phyloP scores from a whole-genome alignment of 805 yeast genomes.

The Kazachstania viticola region DNA sequence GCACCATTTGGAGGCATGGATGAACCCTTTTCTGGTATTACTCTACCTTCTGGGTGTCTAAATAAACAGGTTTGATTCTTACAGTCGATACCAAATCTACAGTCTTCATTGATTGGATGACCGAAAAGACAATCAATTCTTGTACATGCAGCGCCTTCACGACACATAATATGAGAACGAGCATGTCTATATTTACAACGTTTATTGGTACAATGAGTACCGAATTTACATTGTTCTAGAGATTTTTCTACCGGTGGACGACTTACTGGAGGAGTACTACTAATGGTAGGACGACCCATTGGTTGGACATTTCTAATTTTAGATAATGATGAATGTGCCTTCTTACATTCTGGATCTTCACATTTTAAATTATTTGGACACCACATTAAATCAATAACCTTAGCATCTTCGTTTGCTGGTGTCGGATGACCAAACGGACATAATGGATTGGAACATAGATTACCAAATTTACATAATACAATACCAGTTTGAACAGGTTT shows the following conservation, averaged over 20 bases:
- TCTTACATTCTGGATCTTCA: slow-evolving; percentile 46
- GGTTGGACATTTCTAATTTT: slow-evolving; percentile 30
- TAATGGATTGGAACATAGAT: slow-evolving; percentile 58
- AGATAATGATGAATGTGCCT: slow-evolving; percentile 76
- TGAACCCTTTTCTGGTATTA: slow-evolving; percentile 14
- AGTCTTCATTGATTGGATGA: slow-evolving; percentile 70
- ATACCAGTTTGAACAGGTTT: slow-evolving; percentile 36
- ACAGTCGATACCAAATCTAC: slow-evolving; percentile 73
- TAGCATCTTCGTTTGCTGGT: slow-evolving; percentile 66
- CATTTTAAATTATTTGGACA: slow-evolving; percentile 64
- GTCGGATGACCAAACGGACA: slow-evolving; percentile 93
- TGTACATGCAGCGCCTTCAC: slow-evolving; percentile 69
- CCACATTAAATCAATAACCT: slow-evolving; percentile 60
- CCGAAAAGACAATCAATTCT: slow-evolving; percentile 73
- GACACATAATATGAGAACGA: slow-evolving; percentile 56
- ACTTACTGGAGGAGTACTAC: slow-evolving; percentile 4
- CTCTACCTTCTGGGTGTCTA: slow-evolving; percentile 75
- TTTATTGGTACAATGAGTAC: slow-evolving; percentile 61
- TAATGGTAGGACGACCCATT: slow-evolving; percentile 12
- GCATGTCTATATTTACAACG: slow-evolving; percentile 84
- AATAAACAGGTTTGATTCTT: slow-evolving; percentile 59
- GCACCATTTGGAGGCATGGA: slow-evolving; percentile 25
- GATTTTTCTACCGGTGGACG: slow-evolving; percentile 35
- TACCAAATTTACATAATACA: slow-evolving; percentile 66
- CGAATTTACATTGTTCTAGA: slow-evolving; percentile 77